Conservation (phyloP, 768 basidiomycete species). For the Amanita pallidorosea region DNA sequence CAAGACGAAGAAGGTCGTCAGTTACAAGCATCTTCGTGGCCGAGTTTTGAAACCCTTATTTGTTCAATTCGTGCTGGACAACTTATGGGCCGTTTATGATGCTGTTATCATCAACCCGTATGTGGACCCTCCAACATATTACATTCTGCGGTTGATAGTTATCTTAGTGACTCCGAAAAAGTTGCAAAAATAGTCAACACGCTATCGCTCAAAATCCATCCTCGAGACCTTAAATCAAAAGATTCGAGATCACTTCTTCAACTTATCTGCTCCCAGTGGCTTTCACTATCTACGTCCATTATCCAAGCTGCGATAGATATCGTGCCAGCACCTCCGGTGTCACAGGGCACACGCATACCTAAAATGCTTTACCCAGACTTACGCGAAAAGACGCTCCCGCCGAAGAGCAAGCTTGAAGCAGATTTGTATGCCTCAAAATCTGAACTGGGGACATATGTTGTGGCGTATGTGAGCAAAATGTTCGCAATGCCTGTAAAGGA, state of each 20-base stretch:
- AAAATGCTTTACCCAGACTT: conserved; percentile 85
- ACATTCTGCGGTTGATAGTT: conserved; percentile 8
- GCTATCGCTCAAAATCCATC: conserved; percentile 71
- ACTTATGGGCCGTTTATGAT: conserved; percentile 96
- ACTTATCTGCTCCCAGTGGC: conserved; percentile 90
- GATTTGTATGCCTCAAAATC: conserved; percentile 70
- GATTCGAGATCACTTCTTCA: conserved; percentile 78
- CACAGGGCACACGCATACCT: conserved; percentile 78
- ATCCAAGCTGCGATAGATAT: conserved; percentile 90
- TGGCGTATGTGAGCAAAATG: conserved; percentile 97
- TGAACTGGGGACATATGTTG: conserved; percentile 43
- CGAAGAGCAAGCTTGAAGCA: conserved; percentile 74
- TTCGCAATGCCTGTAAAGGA: conserved; percentile 79
- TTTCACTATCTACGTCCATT: conserved; percentile 85
- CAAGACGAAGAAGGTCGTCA: conserved; percentile 88
- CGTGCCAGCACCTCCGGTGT: conserved; percentile 77
- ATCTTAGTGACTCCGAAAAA: conserved; percentile 74
- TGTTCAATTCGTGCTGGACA: conserved; percentile 95
- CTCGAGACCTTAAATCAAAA: conserved; percentile 87
- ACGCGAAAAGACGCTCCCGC: conserved; percentile 43
- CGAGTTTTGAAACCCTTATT: conserved; percentile 88
- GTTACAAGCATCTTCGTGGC: conserved; percentile 81
- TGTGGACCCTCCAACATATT: conserved; percentile 21
- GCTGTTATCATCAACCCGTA: conserved; percentile 83
- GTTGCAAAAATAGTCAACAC: conserved; percentile 79